phyloP scores from a whole-genome alignment of 331 rosid genomes.

The Spiraea crenata region DNA sequence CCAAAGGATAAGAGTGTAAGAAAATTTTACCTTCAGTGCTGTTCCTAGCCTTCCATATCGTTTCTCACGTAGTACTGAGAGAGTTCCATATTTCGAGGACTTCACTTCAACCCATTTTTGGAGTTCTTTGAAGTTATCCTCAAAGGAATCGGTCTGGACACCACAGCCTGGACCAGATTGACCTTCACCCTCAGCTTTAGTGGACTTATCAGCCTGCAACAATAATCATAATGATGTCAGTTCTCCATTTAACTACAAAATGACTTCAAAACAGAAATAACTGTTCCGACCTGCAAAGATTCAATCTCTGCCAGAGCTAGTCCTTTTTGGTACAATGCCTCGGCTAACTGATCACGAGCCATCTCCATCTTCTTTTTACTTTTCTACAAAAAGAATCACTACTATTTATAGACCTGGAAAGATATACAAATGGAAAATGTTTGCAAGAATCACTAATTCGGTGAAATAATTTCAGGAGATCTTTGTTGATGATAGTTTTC shows the following conservation, averaged over 20 bases:
- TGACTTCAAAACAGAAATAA: not conserved
- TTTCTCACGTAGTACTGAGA: constrained; percentile 68
- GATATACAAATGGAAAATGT: not conserved
- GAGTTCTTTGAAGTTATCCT: constrained; percentile 72
- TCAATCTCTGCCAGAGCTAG: constrained; percentile 68
- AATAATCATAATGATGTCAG: constrained; percentile 13
- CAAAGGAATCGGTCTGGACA: constrained; percentile 50
- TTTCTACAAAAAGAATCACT: constrained; percentile 35
- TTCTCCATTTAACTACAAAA: constrained; percentile 8
- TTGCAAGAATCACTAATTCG: not conserved
- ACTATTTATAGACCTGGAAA: constrained; percentile 16
- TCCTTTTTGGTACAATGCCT: constrained; percentile 83
- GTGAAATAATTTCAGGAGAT: constrained; percentile 1
- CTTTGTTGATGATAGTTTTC: not conserved
- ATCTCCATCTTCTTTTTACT: constrained; percentile 76
- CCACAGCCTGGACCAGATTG: constrained; percentile 34
- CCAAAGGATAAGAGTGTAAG: not conserved
- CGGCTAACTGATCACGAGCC: constrained; percentile 78
- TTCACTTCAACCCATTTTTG: constrained; percentile 88
- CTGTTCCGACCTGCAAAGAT: constrained; percentile 51
- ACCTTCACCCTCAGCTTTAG: constrained; percentile 39
- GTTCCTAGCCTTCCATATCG: constrained; percentile 75
- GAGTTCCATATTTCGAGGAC: constrained; percentile 68
- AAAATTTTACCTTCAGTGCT: constrained; percentile 70
- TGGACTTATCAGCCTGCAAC: constrained; percentile 41